Base-by-base conservation (phyloP, 148 eudicot genomes). In the Silene conica region DNA sequence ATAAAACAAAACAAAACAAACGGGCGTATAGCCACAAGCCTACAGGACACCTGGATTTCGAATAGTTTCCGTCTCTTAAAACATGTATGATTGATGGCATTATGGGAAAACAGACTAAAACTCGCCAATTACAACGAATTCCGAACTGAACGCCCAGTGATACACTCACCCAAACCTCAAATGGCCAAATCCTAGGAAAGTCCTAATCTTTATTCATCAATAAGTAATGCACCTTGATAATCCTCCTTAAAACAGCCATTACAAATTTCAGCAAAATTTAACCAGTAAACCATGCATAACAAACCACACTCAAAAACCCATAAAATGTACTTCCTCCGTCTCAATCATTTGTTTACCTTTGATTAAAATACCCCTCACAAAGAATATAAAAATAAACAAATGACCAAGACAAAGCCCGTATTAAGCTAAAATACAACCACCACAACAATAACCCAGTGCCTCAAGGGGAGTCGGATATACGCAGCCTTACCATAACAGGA, bases 401-500 rank as follows among this genome's bases (percentile, higher is more conserved):
- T 26, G 28, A 26, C 28, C 28, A 2, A 26, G 28, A 26, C 28
- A 26, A 26, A 26, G 28, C 1, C 1, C 0, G 52, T 8, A 61
- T 13, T 57, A 43, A 22, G 8, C 25, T 20, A 6, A 38, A 1
- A 38, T 31, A 31, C 34, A 31, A 31, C 3, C 3, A 31, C 34
- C 3, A 31, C 34, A 2, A 31, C 34, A 31, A 31, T 26, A 26
- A 26, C 28, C 28, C 28, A 26, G 28, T 26, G 28, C 28, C 34
- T 31, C 34, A 3, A 31, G 34, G 34, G 34, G 34, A 31, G 34
- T 31, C 34, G 34, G 34, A 31, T 31, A 31, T 31, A 31, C 34
- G 34, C 34, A 31, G 34, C 34, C 34, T 31, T 83, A 86, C 88
- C 88, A 86, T 77, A 63, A 86, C 70, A 23, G 84, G 85, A 74